A percentile compares a stretch with the other conserved stretches of the same genome.
Evolutionary conservation across 805 yeast genomes (phyloP).

Genomic region (Blastobotrys muscicola): DNA sequence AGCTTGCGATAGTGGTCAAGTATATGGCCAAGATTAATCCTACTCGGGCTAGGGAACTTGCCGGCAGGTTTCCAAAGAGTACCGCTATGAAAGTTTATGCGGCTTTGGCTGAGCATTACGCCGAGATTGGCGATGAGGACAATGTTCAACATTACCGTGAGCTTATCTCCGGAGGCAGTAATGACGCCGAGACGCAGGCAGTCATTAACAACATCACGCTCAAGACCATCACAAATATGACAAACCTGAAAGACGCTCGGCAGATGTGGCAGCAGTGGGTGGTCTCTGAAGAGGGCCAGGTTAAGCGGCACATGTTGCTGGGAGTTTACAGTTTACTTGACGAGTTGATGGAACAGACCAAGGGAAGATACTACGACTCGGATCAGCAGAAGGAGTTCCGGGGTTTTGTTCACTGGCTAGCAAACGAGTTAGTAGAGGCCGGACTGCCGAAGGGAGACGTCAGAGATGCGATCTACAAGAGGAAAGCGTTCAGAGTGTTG

Average conservation of each 20-base stretch:
- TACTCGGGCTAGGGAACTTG: slow-evolving; percentile 7
- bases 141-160: slow-evolving; percentile 6
- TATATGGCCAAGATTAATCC: slow-evolving; percentile 5
- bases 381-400: no score
- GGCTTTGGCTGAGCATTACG: slow-evolving; percentile 20
- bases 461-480: no score
- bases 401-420: no score
- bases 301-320: neutral
- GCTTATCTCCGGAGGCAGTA: neutral
- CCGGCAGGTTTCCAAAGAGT: slow-evolving; percentile 2
- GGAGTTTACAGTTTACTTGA: neutral
- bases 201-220: slow-evolving; percentile 1
- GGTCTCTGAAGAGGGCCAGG: slow-evolving; percentile 13
- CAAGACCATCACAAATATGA: slow-evolving; percentile 4
- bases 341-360: no score
- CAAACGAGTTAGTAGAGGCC: no score
- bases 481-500: no score
- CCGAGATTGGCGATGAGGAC: slow-evolving; percentile 14
- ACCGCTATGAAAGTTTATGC: slow-evolving; percentile 4
- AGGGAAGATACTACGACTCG: no score
- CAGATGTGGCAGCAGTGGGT: slow-evolving; percentile 12
- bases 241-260: slow-evolving; percentile 7
- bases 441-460: no score
- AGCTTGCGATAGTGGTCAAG: slow-evolving; percentile 10
- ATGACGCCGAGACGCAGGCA: neutral